Base-by-base conservation (phyloP, 768 basidiomycete species). In the Tricholoma bakamatsutake region DNA sequence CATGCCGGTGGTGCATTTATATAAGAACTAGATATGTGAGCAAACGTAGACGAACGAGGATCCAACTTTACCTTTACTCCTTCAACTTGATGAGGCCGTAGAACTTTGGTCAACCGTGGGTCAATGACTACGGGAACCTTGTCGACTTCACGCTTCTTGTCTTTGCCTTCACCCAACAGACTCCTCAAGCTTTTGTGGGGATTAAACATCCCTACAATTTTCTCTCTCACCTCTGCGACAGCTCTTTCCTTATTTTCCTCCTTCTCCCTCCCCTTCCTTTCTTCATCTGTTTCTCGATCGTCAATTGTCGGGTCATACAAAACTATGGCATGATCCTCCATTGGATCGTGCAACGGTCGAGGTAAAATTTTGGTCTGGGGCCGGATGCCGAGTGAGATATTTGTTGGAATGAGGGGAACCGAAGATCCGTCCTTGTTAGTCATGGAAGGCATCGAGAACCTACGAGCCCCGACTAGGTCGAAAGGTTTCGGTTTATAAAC, bases 71-170 rank as follows among this genome's bases (percentile, higher is more conserved):
- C 94, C 80, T 96, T 96, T 55, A 98, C 95, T 57, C 96, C 96
- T 69, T 98, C 97, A 24, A 99, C 84, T 70, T 99, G 96, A 85
- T 99, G 96, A 17, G 96, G 96, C 45, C 96, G 82, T 27, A 99
- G 79, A 15, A 96, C 90, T 67, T 92, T 96, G 33, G 80, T 73
- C 34, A 99, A 73, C 37, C 81, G 77, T 4, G 96, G 96, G 66
- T 98, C 96, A 42, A 99, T 97, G 37, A 99, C 97, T 10, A 99
- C 96, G 2, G 96, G 89, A 3, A 99, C 93, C 70, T 97, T 98
- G 12, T 79, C 74, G 17, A 73, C 71, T 53, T 79, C 76, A 58
- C 79, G 78, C 66, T 86, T 87, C 75, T 84, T 83, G 62, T 80
- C 81, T 60, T 78, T 80, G 18, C 79, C 80, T 65, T 90, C 83